Base-by-base conservation (phyloP, 306 rosid genomes). In the Calophaca sinica region DNA sequence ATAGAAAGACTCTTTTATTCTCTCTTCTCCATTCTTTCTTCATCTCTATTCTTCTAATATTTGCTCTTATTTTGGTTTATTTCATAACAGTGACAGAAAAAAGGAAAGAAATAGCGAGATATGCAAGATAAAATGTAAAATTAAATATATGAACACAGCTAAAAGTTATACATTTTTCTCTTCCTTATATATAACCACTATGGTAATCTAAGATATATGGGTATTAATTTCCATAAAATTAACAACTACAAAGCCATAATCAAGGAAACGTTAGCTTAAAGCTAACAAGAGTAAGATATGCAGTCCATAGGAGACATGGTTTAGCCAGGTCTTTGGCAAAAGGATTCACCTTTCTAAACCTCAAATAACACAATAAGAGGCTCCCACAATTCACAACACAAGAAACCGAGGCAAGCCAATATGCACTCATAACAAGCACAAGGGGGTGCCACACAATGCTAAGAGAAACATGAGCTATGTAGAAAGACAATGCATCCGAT, bases 391-490 rank as follows among this genome's bases (percentile, higher is more conserved):
- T 69, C 14, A 86, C 33, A 26, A 78, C 8, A 28, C 88, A 74
- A 5, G 85, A 72, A 6, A 81, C 0, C 0, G 2, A 67, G 10
- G 51, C 94, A 28, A 88, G 57, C 84, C 81, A 74, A 63, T 72
- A 52, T 1, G 80, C 77, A 9, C 74, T 69, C n/a, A 80, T 65
- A 51, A 73, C 80, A 3, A 88, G 90, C 51, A 87, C 96, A 12
- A 88, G 59, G 0, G 98, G 96, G 46, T 72, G 81, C 96, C 98
- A 92, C 35, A 78, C 81, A 0, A 90, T 45, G 87, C 88, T 80
- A 0, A 88, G 35, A 0, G 83, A 70, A 0, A 87, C 9, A 12
- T 87, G 96, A 6, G 88, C 75, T 7, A 86, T 15, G 69, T 86
- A 90, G 2, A 88, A 83, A 3, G 80, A 76, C 55, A 88, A 9